A percentile compares a stretch with the other conserved stretches of the same genome.
Conservation (phyloP, 345 rosid species). For the Eucalyptus marginata region DNA sequence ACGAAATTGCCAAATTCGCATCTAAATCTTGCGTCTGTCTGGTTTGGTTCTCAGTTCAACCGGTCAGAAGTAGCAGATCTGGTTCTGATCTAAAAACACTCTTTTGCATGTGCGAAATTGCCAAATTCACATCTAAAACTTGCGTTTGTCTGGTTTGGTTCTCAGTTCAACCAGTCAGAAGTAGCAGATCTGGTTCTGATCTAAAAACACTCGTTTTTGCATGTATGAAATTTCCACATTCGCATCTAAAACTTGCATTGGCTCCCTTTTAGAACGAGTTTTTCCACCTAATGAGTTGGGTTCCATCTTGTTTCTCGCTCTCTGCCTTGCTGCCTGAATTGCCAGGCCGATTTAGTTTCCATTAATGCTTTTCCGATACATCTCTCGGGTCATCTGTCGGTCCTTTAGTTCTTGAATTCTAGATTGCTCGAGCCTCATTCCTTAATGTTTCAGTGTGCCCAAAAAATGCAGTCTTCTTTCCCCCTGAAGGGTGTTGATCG, state of each 20-base stretch:
- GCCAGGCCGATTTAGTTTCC: background rate
- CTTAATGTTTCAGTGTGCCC: background rate
- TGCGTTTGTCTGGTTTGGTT: background rate
- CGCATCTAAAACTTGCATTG: background rate
- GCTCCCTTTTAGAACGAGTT: background rate
- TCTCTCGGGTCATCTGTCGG: background rate
- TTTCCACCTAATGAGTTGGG: background rate
- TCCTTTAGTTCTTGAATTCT: background rate
- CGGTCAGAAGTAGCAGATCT: background rate
- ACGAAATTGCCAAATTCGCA: background rate
- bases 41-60: background rate
- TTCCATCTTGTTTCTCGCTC: background rate
- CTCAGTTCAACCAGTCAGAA: too few relatives aligned
- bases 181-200: too few relatives aligned
- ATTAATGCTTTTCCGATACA: background rate
- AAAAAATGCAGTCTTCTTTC: background rate
- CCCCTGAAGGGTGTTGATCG: background rate
- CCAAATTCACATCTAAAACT: background rate
- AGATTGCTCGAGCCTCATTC: background rate
- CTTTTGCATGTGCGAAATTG: background rate
- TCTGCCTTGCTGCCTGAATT: background rate
- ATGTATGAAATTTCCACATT: background rate
- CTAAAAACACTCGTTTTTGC: background rate
- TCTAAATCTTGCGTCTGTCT: background rate
- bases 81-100: background rate